Base-by-base conservation (phyloP, 345 rosid species). In the Pistacia atlantica region DNA sequence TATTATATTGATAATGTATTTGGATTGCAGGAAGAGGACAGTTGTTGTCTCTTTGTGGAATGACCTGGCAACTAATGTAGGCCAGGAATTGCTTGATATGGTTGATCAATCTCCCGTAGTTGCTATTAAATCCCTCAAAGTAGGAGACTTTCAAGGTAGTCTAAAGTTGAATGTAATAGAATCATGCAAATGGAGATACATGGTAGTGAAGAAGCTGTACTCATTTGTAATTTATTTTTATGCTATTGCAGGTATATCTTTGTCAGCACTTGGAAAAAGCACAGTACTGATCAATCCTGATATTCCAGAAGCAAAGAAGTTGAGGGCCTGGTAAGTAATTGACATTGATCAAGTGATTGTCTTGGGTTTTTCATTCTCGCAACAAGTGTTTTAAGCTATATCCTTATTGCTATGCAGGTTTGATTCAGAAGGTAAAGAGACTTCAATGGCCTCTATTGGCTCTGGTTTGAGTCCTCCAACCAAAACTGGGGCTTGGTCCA, bases 81-180 rank as follows among this genome's bases (percentile, higher is more conserved):
- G 99, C 31, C 96, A 93, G 80, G 91, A 93, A 48, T 84, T 91
- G 80, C 87, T 91, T 20, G 93, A 93, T 74, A 70, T 73, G 69
- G 90, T 89, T 83, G 92, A 87, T 79, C 79, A 82, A 79, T 89
- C 87, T 0, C 98, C 99, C 4, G 72, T 90, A 42, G 87, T 95
- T 67, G 97, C 99, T 22, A 83, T 95, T 54, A 93, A 95, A 86
- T 86, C 92, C 61, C 90, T 95, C n/a, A 93, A 77, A 81, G 98
- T 91, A 75, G 89, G 97, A 54, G 99, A 95, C 46, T 95, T 93
- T 82, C 97, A 93, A 92, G 99, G 99, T 95, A 87, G 64, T 28
- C 11, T 68, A 9, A 31, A 37, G 17, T 52, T 42, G 16, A 31
- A 18, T 61, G 12, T 20, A 13, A 35, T 18, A 28, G 33, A 8